Evolutionary conservation across 176 grass and related monocot species (phyloP).

Genomic region (Chloris gayana): DNA sequence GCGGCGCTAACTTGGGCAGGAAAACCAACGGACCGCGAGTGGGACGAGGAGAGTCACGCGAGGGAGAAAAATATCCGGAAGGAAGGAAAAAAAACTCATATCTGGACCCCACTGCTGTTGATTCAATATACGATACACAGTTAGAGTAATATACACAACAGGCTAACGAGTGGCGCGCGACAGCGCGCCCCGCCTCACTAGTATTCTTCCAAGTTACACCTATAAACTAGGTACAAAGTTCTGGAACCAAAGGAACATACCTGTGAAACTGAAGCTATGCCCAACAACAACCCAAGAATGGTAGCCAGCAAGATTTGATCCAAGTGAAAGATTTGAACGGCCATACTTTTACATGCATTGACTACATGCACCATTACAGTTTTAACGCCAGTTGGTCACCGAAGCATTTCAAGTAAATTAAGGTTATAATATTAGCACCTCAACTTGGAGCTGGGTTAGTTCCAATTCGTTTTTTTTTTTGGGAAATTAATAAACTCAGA

Average conservation of each 20-base stretch:
- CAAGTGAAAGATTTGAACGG: conserved; percentile 44
- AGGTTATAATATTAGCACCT: background rate
- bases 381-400: background rate
- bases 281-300: conserved; percentile 42
- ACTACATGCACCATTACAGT: no score
- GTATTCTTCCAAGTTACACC: conserved; percentile 23
- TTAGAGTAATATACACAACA: no score
- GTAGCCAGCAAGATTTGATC: conserved; percentile 44
- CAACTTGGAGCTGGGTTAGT: background rate
- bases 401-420: background rate
- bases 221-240: conserved; percentile 29
- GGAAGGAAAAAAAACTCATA: no score
- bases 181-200: no score
- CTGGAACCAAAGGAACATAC: conserved; percentile 16
- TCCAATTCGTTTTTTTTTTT: conserved; percentile 3
- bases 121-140: no score
- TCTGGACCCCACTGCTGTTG: no score
- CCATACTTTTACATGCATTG: no score
- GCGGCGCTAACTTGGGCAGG: no score
- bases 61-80: no score
- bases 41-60: no score
- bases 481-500: background rate
- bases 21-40: no score
- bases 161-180: no score
- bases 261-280: conserved; percentile 31